phyloP scores from a whole-genome alignment of 1,139 yeast species.

The Yamadazyma membranifaciens region DNA sequence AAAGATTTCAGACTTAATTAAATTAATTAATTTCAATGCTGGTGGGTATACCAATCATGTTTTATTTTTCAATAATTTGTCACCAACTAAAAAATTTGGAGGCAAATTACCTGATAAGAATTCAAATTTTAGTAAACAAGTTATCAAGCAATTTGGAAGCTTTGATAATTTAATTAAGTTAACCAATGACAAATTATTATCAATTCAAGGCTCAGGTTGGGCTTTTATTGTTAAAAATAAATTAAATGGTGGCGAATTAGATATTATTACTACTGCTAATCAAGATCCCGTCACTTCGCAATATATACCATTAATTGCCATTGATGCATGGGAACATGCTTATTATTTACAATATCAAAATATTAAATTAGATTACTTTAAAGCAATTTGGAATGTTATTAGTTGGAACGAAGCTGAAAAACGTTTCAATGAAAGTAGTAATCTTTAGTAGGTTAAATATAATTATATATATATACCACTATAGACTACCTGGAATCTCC shows the following conservation, averaged over 20 bases:
- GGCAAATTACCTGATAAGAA: conserved; percentile 82
- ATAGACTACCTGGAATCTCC: no score
- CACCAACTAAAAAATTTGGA: conserved; percentile 70
- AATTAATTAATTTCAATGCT: conserved; percentile 87
- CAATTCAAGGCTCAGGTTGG: conserved; percentile 98
- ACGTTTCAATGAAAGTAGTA: conserved; percentile 37
- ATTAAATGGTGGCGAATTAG: conserved; percentile 72
- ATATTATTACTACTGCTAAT: conserved; percentile 82
- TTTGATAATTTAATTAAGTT: conserved; percentile 67
- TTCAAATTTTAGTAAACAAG: conserved; percentile 60
- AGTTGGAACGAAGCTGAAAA: conserved; percentile 94
- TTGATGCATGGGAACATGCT: conserved; percentile 99
- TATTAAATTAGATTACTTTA: conserved; percentile 91
- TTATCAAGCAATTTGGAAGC: conserved; percentile 69
- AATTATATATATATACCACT: no score
- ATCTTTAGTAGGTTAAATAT: neutral
- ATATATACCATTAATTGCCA: conserved; percentile 80
- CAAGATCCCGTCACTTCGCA: conserved; percentile 85
- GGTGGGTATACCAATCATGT: conserved; percentile 92
- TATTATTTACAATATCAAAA: conserved; percentile 95
- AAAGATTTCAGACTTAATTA: conserved; percentile 70
- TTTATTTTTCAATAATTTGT: conserved; percentile 87
- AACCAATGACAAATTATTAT: conserved; percentile 81
- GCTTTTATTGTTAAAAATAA: conserved; percentile 90
- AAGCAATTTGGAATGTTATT: conserved; percentile 94